A percentile compares a stretch with the other conserved stretches of the same genome.
Evolutionary conservation across 2,329 filamentous ascomycete genomes (phyloP).

Genomic region (Talaromyces rugulosus): DNA sequence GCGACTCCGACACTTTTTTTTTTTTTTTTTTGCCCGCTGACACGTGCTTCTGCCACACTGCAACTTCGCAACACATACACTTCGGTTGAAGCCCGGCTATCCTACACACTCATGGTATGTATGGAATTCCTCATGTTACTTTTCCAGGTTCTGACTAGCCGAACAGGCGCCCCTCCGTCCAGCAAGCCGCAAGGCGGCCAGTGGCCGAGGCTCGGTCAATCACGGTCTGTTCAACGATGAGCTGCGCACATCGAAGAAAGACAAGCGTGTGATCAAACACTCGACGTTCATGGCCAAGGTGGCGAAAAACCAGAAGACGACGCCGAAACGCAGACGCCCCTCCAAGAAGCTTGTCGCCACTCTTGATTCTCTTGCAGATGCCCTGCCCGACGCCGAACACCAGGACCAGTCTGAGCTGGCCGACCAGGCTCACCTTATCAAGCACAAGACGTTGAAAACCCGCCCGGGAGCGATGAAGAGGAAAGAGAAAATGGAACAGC

Average conservation of each 20-base stretch:
- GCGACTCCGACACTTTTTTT: not conserved
- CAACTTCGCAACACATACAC: not conserved
- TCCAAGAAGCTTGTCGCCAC: constrained; percentile 74
- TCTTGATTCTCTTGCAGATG: constrained; percentile 72
- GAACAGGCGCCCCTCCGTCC: constrained; percentile 12
- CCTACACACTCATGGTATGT: not conserved
- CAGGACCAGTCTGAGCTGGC: constrained; percentile 44
- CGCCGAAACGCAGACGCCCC: constrained; percentile 62
- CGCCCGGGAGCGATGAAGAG: constrained; percentile 76
- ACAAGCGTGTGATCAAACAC: constrained; percentile 80
- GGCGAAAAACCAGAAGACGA: constrained; percentile 55
- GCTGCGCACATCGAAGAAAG: constrained; percentile 71
- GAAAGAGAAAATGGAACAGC: constrained; percentile 73
- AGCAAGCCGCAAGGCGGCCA: constrained; percentile 9
- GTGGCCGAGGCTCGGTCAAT: constrained; percentile 13
- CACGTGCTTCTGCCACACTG: not conserved
- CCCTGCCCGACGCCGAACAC: constrained; percentile 62
- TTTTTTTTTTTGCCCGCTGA: not conserved
- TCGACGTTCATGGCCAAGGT: constrained; percentile 74
- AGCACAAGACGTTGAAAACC: constrained; percentile 69
- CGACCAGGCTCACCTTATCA: constrained; percentile 63
- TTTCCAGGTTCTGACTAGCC: not conserved
- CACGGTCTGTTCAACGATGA: constrained; percentile 26
- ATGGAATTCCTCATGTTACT: not conserved
- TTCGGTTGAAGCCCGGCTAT: not conserved